phyloP scores from a whole-genome alignment of 2,329 filamentous ascomycete genomes.

The Emmonsia crescens region DNA sequence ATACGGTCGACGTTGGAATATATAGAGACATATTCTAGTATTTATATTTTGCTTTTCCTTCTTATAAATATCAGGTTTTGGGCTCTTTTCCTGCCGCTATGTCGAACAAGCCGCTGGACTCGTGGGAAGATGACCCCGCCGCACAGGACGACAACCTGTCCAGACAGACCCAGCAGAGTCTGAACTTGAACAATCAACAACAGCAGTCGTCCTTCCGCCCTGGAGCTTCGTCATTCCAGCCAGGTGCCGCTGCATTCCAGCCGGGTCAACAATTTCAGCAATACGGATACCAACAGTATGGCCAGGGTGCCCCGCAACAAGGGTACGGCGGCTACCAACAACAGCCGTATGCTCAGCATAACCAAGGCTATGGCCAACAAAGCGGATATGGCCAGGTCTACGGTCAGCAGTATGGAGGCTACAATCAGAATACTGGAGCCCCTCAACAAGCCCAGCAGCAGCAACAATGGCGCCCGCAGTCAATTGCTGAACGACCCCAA shows the following conservation, averaged over 20 bases:
- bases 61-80: slow-evolving; percentile 7
- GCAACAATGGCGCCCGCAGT: slow-evolving; percentile 29
- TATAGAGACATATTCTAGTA: background rate
- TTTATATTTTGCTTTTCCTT: background rate
- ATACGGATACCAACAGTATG: slow-evolving; percentile 44
- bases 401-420: slow-evolving; percentile 35
- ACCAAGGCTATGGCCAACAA: slow-evolving; percentile 34
- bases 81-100: slow-evolving; percentile 40
- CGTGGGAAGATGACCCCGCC: slow-evolving; percentile 82
- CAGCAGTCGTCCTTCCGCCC: slow-evolving; percentile 52
- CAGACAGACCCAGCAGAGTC: slow-evolving; percentile 62
- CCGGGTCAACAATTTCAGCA: slow-evolving; percentile 59
- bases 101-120: slow-evolving; percentile 66
- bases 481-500: slow-evolving; percentile 10
- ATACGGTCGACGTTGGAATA: background rate
- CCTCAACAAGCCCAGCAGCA: slow-evolving; percentile 36
- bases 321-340: slow-evolving; percentile 43
- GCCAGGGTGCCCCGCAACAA: slow-evolving; percentile 36
- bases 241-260: slow-evolving; percentile 58
- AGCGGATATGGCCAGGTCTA: slow-evolving; percentile 37
- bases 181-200: slow-evolving; percentile 56
- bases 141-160: slow-evolving; percentile 67
- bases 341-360: slow-evolving; percentile 40
- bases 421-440: slow-evolving; percentile 28
- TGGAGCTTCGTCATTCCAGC: slow-evolving; percentile 60